Evolutionary conservation across 108 stramenopile genomes (phyloP), one percentile per base, ranked within the genome.

Genomic region (Epipyxis sp.): DNA sequence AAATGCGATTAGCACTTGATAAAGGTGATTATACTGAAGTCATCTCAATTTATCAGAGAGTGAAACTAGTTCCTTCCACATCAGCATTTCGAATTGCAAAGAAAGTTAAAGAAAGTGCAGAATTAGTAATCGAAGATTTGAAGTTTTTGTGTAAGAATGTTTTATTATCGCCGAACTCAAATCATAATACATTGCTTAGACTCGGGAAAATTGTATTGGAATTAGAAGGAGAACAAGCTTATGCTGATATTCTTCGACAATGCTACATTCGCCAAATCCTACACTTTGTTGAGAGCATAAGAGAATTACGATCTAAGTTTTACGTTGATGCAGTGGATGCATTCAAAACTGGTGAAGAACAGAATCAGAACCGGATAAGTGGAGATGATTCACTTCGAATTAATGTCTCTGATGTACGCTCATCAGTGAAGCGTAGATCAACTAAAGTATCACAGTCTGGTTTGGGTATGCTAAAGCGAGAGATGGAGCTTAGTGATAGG

Each of bases 301-400:
- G 50, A 13, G 10, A 39, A 3, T 6, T 25, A 27, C 3, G 71
- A 29, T 37, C 16, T 39, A 27, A 37, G 34, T 34, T 74, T 10
- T 42, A n/a, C 27, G 32, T 54, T 13, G 50, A 74, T 42, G 29
- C 25, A 6, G 6, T 74, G 3, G 50, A 74, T 6, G 71, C 71
- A 13, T 74, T 30, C 71, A 32, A 54, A 27, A 39, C 10, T 10
- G 71, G 71, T 6, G 41, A 74, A 74, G 71, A 74, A n/a, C n/a
- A n/a, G n/a, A n/a, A n/a, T n/a, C n/a, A n/a, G n/a, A n/a, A n/a
- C n/a, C n/a, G n/a, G n/a, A n/a, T n/a, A n/a, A n/a, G n/a, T n/a
- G 40, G 39, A 37, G 35, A 25, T 20, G 35, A 20, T 68, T 13
- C 20, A 20, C 20, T 37, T 68, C 29, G 20, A 68, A 20, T 40